Conservation (phyloP, 2,329 filamentous ascomycete genomes). For the Arthrobotrys musiformis region DNA sequence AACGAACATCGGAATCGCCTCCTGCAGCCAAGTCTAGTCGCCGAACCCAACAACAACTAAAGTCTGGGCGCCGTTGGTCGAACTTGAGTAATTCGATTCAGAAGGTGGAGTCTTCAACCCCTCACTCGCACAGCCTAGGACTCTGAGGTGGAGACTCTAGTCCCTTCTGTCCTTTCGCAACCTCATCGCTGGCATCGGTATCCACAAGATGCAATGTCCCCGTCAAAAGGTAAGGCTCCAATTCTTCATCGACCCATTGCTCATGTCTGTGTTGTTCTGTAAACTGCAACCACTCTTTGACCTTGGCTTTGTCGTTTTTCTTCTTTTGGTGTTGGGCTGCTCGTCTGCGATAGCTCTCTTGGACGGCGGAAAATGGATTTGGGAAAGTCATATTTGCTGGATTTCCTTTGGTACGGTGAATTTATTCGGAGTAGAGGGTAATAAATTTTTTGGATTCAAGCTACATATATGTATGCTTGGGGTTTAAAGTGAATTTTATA, state of each 20-base stretch:
- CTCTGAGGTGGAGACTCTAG: slow-evolving; percentile 4
- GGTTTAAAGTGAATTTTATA: not conserved
- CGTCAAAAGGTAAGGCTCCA: slow-evolving; percentile 29
- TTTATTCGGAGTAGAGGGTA: not conserved
- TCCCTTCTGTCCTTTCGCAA: not conserved
- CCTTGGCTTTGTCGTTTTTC: slow-evolving; percentile 46
- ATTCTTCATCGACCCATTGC: slow-evolving; percentile 49
- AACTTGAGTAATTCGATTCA: not conserved
- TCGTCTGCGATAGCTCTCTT: slow-evolving; percentile 42
- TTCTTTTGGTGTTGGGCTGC: slow-evolving; percentile 42
- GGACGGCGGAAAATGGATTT: slow-evolving; percentile 33
- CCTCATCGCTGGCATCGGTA: slow-evolving; percentile 5
- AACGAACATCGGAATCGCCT: too few relatives aligned
- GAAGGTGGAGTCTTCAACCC: not conserved
- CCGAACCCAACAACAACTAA: not conserved
- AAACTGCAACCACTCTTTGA: slow-evolving; percentile 42
- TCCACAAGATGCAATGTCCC: slow-evolving; percentile 42
- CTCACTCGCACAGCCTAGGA: slow-evolving; percentile 12
- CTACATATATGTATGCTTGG: not conserved
- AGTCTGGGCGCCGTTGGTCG: not conserved
- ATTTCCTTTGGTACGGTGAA: slow-evolving; percentile 18
- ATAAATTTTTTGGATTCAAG: not conserved
- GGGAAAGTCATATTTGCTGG: slow-evolving; percentile 31
- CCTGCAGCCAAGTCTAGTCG: too few relatives aligned
- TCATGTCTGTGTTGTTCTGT: slow-evolving; percentile 48